Evolutionary conservation across 164 flowering plant genomes (phyloP), one percentile per base, ranked within the genome.

Genomic region (Amborella trichopoda): DNA sequence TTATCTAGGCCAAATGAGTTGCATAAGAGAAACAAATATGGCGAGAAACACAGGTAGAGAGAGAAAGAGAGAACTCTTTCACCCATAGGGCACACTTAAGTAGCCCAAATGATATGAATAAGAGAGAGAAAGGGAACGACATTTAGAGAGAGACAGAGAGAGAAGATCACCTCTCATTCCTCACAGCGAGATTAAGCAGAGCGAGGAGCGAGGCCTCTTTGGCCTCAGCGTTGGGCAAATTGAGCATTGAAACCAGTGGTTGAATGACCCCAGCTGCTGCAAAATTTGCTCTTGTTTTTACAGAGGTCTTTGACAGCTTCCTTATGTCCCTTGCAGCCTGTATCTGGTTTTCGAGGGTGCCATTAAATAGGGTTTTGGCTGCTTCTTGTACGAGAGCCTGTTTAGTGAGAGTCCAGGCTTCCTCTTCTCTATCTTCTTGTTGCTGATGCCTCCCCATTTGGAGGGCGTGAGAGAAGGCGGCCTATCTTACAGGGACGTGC

Each of bases 171-270:
- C 81, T 54, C 53, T 76, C 86, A 53, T 83, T 77, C 20, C 83
- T 64, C 12, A 61, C 83, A 13, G 94, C 89, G 47, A 83, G 77
- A 48, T 81, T 83, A 67, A 81, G 80, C 23, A 83, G 71, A 36
- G 86, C 94, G 16, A 83, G 80, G 16, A 83, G 73, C 23, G 86
- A 55, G 40, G 80, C 72, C 46, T 78, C 71, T 6, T 63, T 60
- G 13, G 84, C 88, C 12, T 64, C 74, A 10, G 62, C 46, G 22
- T 59, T 61, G 13, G 68, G 32, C 12, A 65, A 63, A 23, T 36
- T 22, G 23, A 83, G 82, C 86, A 83, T 74, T 36, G 61, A 62
- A 9, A 83, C 69, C 13, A 81, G 73, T 11, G 86, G 83, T 30
- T 55, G 74, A 34, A 83, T 72, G 12, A 80, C 80, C 3, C 86